A percentile compares a stretch with the other conserved stretches of the same genome.
phyloP scores from a whole-genome alignment of 2,329 filamentous ascomycete species.

The Whalleya microplaca region DNA sequence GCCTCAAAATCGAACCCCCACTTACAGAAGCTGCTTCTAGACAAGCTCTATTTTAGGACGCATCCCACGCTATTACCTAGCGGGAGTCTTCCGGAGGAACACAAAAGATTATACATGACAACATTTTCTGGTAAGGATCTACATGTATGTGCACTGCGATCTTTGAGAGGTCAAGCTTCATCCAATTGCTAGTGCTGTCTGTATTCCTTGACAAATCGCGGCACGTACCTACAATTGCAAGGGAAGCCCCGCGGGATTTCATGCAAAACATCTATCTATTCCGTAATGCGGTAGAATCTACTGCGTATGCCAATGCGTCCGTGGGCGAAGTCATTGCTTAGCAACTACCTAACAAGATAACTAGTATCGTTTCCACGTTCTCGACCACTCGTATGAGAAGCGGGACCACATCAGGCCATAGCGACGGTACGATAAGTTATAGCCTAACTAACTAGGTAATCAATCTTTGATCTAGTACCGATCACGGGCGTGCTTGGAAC shows the following conservation, averaged over 20 bases:
- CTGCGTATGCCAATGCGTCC: background rate
- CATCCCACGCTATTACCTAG: background rate
- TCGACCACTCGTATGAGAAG: background rate
- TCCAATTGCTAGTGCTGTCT: background rate
- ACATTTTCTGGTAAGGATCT: constrained; percentile 5
- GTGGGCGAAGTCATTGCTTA: background rate
- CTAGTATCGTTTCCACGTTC: no score
- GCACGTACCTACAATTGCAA: background rate
- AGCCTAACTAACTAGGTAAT: background rate
- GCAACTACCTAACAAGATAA: no score
- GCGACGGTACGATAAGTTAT: background rate
- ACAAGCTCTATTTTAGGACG: constrained; percentile 11
- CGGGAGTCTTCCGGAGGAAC: constrained; percentile 8
- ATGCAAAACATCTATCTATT: background rate
- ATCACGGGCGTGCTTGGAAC: background rate
- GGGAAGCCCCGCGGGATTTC: background rate
- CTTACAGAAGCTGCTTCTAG: constrained; percentile 6
- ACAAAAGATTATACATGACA: background rate
- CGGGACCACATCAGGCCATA: background rate
- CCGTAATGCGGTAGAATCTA: background rate
- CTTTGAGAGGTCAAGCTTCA: background rate
- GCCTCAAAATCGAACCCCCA: background rate
- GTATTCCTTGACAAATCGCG: background rate
- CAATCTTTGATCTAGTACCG: background rate
- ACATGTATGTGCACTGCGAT: background rate